Base-by-base conservation (phyloP, 2,329 filamentous ascomycete species). In the Nigrospora oryzae region DNA sequence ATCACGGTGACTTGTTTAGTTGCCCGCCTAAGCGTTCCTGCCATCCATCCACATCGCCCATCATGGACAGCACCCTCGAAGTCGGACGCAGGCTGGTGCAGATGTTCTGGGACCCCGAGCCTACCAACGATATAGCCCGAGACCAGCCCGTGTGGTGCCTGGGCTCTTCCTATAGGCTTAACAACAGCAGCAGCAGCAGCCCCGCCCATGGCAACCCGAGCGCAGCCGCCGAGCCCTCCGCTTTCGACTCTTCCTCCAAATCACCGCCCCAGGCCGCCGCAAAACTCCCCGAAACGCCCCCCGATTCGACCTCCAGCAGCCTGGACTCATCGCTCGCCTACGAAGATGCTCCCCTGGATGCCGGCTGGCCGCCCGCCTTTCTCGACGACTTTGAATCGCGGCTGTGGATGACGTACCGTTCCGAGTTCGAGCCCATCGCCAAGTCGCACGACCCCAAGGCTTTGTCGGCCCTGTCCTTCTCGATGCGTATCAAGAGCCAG, bases 391-490 rank as follows among this genome's bases (percentile, higher is more conserved):
- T 97, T 57, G 89, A 95, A 62, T 90, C 91, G 5, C 81, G 81
- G 49, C 80, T 96, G 63, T 97, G 93, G 91, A 87, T 98, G 77
- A 97, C 91, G 11, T 98, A 98, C 60, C 81, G 93, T 42, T 93
- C 84, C 23, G 85, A 85, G 53, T 98, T 98, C 61, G 71, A 82
- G 11, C 74, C 81, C 1, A 98, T 98, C 59, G 76, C 86, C 15
- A 87, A 83, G 62, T 90, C 86, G 4, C 73, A 77, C 44, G 85
- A 91, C 53, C 82, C 86, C 1, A 82, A 82, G 56, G 85, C 88
- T 13, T 62, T 73, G 1, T 74, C 83, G 4, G 72, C 81, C 8
- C 79, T 97, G 69, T 94, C 88, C 4, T 79, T 97, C 46, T 73
- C 87, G 2, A 91, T 95, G 65, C 83, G 89, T 42, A 71, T 97